A percentile compares a stretch with the other conserved stretches of the same genome.
phyloP scores from a whole-genome alignment of 108 stramenopile species.

The Fistulifera pelliculosa region DNA sequence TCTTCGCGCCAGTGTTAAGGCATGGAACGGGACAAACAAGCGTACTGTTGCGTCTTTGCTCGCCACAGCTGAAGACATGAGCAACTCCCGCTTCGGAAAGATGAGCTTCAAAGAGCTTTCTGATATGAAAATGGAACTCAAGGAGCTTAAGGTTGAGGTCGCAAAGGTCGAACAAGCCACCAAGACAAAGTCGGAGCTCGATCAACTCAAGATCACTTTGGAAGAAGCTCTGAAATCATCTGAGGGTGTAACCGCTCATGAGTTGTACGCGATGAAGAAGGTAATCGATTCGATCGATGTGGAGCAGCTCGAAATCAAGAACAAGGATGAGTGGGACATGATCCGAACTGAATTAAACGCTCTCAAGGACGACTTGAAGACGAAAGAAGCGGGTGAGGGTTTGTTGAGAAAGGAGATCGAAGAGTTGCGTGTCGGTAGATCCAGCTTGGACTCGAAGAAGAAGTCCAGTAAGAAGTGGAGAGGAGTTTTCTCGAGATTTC shows the following conservation, averaged over 20 bases:
- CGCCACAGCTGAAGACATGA: background rate
- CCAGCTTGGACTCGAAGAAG: no score
- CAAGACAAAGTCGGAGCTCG: conserved; percentile 3
- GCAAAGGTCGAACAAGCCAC: background rate
- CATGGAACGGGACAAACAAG: background rate
- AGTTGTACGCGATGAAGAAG: background rate
- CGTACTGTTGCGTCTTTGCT: background rate
- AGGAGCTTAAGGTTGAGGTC: background rate
- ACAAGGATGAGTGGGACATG: conserved; percentile 2
- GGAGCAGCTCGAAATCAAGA: background rate
- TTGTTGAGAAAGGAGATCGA: no score
- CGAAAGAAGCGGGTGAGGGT: background rate
- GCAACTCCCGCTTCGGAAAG: background rate
- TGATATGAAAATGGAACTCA: conserved; percentile 1
- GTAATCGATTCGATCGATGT: conserved; percentile 6
- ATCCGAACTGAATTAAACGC: background rate
- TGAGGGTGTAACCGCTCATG: background rate
- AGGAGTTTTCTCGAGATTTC: no score
- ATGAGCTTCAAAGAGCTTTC: background rate
- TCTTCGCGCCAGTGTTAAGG: background rate
- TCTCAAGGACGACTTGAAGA: conserved; percentile 1
- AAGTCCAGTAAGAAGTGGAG: no score
- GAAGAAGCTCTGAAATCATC: background rate
- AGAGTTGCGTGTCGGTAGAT: no score
- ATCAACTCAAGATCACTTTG: background rate